Evolutionary conservation across 768 basidiomycete genomes (phyloP).

Genomic region (Lactarius deliciosus): DNA sequence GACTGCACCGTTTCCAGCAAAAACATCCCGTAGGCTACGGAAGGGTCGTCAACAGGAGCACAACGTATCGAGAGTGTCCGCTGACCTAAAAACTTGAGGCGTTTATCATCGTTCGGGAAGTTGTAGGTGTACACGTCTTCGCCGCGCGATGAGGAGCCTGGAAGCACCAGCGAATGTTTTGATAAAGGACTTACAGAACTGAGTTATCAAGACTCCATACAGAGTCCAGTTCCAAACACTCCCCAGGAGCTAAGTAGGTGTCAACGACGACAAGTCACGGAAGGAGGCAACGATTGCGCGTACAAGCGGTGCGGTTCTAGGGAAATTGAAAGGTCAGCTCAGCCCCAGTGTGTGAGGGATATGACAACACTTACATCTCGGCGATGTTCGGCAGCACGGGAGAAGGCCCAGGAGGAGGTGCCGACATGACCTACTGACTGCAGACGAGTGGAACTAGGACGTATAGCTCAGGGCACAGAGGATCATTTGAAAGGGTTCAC

Average conservation of each 20-base stretch:
- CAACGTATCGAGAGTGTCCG: background rate
- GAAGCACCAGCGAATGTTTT: background rate
- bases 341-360: background rate
- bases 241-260: constrained; percentile 16
- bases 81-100: constrained; percentile 12
- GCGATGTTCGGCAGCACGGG: background rate
- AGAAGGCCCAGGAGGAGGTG: background rate
- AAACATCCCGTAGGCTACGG: constrained; percentile 12
- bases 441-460: too few relatives aligned
- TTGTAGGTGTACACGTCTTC: constrained; percentile 23
- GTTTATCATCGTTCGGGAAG: constrained; percentile 8
- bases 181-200: constrained; percentile 11
- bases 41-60: background rate
- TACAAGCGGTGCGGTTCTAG: constrained; percentile 18
- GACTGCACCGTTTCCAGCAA: constrained; percentile 18
- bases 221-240: constrained; percentile 19
- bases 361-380: constrained; percentile 8
- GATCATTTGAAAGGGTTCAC: background rate
- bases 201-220: constrained; percentile 14
- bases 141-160: background rate
- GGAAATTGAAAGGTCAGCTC: background rate
- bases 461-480: too few relatives aligned
- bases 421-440: background rate
- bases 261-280: background rate
- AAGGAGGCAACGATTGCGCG: background rate